Evolutionary conservation across 169 alveolate species (phyloP).

Genomic region (Plasmodium gaboni): DNA sequence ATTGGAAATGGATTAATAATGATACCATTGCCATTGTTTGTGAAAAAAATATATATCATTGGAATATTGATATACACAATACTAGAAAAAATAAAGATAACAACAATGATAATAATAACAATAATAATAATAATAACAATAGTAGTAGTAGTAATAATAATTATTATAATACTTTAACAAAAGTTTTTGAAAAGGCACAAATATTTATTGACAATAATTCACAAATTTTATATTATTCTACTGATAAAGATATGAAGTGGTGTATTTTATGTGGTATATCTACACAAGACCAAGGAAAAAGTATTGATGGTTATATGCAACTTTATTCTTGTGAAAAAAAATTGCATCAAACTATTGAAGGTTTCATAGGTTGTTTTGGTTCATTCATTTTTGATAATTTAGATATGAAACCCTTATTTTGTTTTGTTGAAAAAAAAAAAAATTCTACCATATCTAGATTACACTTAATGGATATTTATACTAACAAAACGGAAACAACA

Average conservation of each 20-base stretch:
- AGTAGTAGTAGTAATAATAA: constrained; percentile 82
- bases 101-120: constrained; percentile 91
- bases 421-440: constrained; percentile 95
- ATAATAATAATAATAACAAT: constrained; percentile 94
- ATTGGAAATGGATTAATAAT: constrained; percentile 95
- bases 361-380: constrained; percentile 96
- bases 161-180: constrained; percentile 79
- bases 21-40: constrained; percentile 95
- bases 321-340: constrained; percentile 93
- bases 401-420: constrained; percentile 85
- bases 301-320: constrained; percentile 95
- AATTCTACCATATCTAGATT: constrained; percentile 90
- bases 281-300: constrained; percentile 90
- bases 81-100: constrained; percentile 76
- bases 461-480: constrained; percentile 94
- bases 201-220: constrained; percentile 89
- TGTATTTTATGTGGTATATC: constrained; percentile 94
- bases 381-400: constrained; percentile 88
- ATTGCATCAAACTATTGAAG: constrained; percentile 96
- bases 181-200: constrained; percentile 92
- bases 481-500: constrained; percentile 68
- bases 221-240: constrained; percentile 93
- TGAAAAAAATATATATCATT: constrained; percentile 93
- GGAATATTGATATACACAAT: constrained; percentile 89
- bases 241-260: constrained; percentile 94